These are phyloP conservation scores for Rhodamnia argentea DNA, from an alignment of 345 rosid species.

Conservation along the genomic window DNA sequence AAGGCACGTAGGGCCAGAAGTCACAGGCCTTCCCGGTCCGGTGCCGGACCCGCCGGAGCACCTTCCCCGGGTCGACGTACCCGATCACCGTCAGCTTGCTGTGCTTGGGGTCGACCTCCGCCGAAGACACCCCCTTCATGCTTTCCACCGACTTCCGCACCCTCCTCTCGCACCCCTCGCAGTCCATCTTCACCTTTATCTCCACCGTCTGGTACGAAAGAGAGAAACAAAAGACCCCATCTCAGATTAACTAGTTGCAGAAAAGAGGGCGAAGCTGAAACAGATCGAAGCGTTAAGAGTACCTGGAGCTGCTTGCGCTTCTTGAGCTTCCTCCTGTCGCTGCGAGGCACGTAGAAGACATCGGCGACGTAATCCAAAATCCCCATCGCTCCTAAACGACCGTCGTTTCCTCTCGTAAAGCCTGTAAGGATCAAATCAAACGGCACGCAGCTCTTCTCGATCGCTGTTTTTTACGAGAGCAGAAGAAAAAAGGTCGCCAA, in stretches of 20 bases:
- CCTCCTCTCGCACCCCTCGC: slow-evolving; percentile 58
- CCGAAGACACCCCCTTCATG: slow-evolving; percentile 46
- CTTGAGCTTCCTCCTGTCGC: background rate
- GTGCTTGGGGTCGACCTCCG: slow-evolving; percentile 43
- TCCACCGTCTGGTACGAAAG: slow-evolving; percentile 44
- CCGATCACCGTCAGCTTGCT: slow-evolving; percentile 54
- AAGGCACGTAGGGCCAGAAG: slow-evolving; percentile 55
- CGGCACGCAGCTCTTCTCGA: background rate
- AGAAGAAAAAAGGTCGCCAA: background rate
- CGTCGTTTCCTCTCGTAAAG: background rate
- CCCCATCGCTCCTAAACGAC: slow-evolving; percentile 3
- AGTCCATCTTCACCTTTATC: slow-evolving; percentile 52
- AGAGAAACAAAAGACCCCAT: background rate
- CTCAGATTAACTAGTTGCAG: background rate
- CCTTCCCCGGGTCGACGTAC: slow-evolving; percentile 50
- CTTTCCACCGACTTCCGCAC: slow-evolving; percentile 48
- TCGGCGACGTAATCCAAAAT: slow-evolving; percentile 4
- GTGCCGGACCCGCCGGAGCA: slow-evolving; percentile 39
- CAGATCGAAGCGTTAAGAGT: background rate
- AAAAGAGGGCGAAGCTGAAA: background rate
- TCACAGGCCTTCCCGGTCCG: slow-evolving; percentile 57
- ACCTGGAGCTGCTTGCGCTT: slow-evolving; percentile 7
- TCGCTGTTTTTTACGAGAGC: background rate
- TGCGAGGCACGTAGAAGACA: background rate
- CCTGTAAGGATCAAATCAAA: background rate